Conservation (phyloP, 768 basidiomycete genomes). For the Dentipellis fragilis region DNA sequence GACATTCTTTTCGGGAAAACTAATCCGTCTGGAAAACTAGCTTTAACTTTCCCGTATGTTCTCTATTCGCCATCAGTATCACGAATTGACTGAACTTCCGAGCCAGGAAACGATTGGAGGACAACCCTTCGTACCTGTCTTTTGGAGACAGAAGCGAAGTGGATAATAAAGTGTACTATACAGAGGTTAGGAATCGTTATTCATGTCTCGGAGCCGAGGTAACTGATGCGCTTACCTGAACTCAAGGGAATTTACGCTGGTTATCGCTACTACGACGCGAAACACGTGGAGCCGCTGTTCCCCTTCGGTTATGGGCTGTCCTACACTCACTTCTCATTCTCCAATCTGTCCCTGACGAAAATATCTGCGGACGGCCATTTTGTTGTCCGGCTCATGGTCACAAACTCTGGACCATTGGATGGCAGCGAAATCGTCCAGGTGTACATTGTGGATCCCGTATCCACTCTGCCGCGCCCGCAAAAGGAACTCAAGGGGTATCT, state of each 20-base stretch:
- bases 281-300: constrained; percentile 34
- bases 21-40: constrained; percentile 47
- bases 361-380: constrained; percentile 18
- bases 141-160: constrained; percentile 34
- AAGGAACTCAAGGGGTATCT: constrained; percentile 38
- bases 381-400: constrained; percentile 32
- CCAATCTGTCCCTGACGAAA: neutral
- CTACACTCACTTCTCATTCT: constrained; percentile 42
- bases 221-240: neutral
- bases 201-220: neutral
- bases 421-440: constrained; percentile 41
- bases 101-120: constrained; percentile 37
- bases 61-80: neutral
- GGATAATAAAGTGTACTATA: constrained; percentile 34
- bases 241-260: constrained; percentile 38
- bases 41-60: constrained; percentile 24
- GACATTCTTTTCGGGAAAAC: constrained; percentile 52
- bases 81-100: neutral
- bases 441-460: constrained; percentile 33
- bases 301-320: constrained; percentile 56
- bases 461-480: constrained; percentile 33
- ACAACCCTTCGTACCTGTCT: constrained; percentile 38
- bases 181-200: constrained; percentile 25
- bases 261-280: constrained; percentile 40
- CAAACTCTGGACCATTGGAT: constrained; percentile 31